Evolutionary conservation across 495 filamentous ascomycete species (phyloP).

Genomic region (Glonium stellatum): DNA sequence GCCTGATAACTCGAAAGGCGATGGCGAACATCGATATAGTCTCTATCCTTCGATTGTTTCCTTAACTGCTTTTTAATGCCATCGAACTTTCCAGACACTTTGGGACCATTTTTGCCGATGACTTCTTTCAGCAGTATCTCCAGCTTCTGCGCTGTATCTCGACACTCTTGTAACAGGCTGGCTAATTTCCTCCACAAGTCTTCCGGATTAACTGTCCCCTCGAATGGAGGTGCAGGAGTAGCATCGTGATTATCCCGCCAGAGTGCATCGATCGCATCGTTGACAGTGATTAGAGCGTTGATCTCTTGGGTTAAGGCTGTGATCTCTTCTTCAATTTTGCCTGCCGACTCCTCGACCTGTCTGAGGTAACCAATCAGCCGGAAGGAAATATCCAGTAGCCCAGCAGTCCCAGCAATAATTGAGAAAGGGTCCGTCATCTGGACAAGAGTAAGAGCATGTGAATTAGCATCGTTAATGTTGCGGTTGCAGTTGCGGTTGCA

Average conservation of each 20-base stretch:
- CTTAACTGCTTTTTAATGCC: background rate
- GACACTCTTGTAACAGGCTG: background rate
- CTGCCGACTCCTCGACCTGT: background rate
- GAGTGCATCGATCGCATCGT: background rate
- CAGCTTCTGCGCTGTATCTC: background rate
- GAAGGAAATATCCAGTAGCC: background rate
- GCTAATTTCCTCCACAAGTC: background rate
- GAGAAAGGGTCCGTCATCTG: background rate
- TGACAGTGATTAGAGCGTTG: conserved; percentile 1
- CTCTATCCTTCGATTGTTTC: background rate
- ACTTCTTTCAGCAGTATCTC: background rate
- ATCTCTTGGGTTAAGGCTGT: background rate
- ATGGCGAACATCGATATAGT: background rate
- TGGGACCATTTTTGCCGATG: background rate
- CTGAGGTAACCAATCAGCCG: background rate
- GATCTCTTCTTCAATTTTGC: background rate
- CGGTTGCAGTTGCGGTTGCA: no score
- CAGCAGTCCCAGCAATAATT: background rate
- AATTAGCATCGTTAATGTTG: background rate
- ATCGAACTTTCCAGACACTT: background rate
- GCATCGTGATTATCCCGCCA: background rate
- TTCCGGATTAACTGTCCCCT: background rate
- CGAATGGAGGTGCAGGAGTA: background rate
- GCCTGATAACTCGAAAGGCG: background rate
- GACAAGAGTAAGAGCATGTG: background rate